These are phyloP conservation scores for Aspergillus caelatus DNA, from an alignment of 2,329 filamentous ascomycete genomes.

Conservation along the genomic window DNA sequence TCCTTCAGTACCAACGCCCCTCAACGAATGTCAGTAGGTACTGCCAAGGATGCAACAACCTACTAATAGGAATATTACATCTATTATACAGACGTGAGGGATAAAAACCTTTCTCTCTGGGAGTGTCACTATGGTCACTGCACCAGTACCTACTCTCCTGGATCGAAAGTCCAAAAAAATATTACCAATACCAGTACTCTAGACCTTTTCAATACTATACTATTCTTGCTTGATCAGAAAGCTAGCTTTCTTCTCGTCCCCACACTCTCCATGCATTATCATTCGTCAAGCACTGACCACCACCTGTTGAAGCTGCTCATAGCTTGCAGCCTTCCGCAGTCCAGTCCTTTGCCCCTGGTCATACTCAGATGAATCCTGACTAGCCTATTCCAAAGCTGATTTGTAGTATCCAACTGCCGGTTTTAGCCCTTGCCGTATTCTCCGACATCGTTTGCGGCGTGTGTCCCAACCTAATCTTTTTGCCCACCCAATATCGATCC, in stretches of 20 bases:
- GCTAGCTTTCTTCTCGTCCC: conserved; percentile 7
- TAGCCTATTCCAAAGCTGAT: conserved; percentile 5
- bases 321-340: conserved; percentile 4
- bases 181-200: neutral
- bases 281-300: conserved; percentile 12
- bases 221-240: neutral
- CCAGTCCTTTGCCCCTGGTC: conserved; percentile 3
- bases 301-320: conserved; percentile 1
- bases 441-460: conserved; percentile 19
- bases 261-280: conserved; percentile 10
- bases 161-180: neutral
- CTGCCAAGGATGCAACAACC: neutral
- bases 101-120: no score
- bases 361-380: conserved; percentile 3
- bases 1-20: neutral
- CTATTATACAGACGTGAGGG: neutral
- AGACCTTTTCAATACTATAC: neutral
- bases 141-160: neutral
- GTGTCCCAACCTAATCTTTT: conserved; percentile 12
- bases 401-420: conserved; percentile 21
- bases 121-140: no score
- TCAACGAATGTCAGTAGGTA: neutral
- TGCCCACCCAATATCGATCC: conserved; percentile 10
- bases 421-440: conserved; percentile 19
- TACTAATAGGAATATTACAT: no score